Evolutionary conservation across 139 green algal species (phyloP).

Genomic region (Diplosphaera chodatii): DNA sequence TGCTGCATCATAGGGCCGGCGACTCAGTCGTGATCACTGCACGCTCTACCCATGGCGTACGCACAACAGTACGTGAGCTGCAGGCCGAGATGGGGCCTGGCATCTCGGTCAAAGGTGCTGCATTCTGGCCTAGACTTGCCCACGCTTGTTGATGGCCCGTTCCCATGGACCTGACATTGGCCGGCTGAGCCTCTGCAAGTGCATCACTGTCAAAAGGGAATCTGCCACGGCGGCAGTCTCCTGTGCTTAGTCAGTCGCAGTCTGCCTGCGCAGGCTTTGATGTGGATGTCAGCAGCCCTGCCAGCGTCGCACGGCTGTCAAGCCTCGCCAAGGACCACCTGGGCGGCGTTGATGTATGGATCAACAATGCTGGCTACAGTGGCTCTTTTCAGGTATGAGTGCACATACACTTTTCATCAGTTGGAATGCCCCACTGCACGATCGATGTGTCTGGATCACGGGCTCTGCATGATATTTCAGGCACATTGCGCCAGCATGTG

Average conservation of each 20-base stretch:
- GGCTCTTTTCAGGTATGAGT: constrained; percentile 51
- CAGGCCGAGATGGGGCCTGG: constrained; percentile 11
- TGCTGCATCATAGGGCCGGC: constrained; percentile 20
- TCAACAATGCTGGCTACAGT: constrained; percentile 78
- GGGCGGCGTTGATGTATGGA: constrained; percentile 66
- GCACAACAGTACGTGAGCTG: constrained; percentile 21
- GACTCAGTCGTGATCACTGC: constrained; percentile 67
- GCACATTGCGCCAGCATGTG: no score
- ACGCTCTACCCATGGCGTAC: constrained; percentile 26
- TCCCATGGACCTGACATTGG: no score
- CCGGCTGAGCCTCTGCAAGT: no score
- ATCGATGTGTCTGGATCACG: no score
- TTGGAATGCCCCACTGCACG: not conserved
- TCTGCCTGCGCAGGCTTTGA: constrained; percentile 39
- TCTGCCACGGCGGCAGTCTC: no score
- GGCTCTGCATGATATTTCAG: no score
- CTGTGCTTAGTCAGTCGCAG: no score
- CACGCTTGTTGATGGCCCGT: no score
- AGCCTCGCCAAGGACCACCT: constrained; percentile 19
- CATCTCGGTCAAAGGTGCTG: not conserved
- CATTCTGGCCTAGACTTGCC: not conserved
- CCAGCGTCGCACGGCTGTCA: constrained; percentile 39
- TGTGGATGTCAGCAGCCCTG: constrained; percentile 51
- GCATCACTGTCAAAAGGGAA: no score
- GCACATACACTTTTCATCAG: no score